These are phyloP conservation scores for Saprolegnia parasitica DNA, from an alignment of 352 stramenopile species.

Conservation along the genomic window DNA sequence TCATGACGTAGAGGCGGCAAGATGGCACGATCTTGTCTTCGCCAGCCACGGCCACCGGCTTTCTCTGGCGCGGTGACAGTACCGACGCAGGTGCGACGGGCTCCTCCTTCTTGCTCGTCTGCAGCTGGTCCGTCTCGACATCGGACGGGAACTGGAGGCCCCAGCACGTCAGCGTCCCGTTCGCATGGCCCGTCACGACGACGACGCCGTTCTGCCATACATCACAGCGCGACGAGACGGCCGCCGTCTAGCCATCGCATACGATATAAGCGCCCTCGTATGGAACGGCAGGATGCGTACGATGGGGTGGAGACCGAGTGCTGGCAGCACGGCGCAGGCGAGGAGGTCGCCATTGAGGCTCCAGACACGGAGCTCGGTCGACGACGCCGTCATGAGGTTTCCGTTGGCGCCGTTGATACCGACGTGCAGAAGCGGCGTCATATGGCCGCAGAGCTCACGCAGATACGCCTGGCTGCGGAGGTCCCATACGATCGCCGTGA, in stretches of 20 bases:
- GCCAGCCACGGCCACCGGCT: neutral
- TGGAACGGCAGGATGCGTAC: slow-evolving; percentile 33
- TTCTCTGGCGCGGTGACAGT: neutral
- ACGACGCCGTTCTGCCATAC: slow-evolving; percentile 67
- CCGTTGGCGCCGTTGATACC: slow-evolving; percentile 65
- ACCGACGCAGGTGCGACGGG: neutral
- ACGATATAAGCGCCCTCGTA: neutral
- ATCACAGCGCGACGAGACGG: slow-evolving; percentile 64
- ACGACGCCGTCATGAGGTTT: slow-evolving; percentile 53
- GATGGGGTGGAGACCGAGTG: slow-evolving; percentile 47
- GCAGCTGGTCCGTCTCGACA: slow-evolving; percentile 30
- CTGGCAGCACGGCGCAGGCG: slow-evolving; percentile 39
- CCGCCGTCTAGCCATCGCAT: slow-evolving; percentile 37
- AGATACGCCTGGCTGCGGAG: slow-evolving; percentile 52
- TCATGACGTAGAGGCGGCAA: slow-evolving; percentile 69
- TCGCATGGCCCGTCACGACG: slow-evolving; percentile 57
- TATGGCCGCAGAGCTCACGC: slow-evolving; percentile 56
- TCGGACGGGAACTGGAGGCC: slow-evolving; percentile 58
- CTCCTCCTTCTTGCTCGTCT: slow-evolving; percentile 19
- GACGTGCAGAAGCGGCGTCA: slow-evolving; percentile 43
- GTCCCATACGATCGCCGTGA: slow-evolving; percentile 63
- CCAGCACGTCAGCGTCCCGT: slow-evolving; percentile 71
- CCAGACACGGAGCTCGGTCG: slow-evolving; percentile 56
- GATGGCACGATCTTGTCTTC: slow-evolving; percentile 43
- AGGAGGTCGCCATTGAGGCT: slow-evolving; percentile 77